These are phyloP conservation scores for Dendrobium chrysotoxum DNA, from an alignment of 106 monocot species.

Conservation along the genomic window DNA sequence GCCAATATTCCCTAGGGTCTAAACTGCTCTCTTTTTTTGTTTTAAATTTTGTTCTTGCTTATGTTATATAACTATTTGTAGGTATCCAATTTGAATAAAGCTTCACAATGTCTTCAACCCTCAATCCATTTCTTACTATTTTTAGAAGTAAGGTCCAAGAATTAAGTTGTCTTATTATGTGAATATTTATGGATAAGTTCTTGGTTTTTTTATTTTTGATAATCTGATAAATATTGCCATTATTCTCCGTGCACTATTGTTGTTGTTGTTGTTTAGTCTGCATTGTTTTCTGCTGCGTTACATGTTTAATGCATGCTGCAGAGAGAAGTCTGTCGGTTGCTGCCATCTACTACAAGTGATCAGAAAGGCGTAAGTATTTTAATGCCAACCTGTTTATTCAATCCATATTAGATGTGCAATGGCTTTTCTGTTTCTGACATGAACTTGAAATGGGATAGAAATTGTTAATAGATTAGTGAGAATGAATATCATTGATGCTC, in stretches of 20 bases:
- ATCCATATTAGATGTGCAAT: neutral
- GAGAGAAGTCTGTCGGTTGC: conserved; percentile 87
- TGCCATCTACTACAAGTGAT: conserved; percentile 59
- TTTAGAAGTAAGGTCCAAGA: neutral
- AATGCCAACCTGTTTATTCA: neutral
- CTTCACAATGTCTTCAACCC: neutral
- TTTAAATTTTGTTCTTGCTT: neutral
- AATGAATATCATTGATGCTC: neutral
- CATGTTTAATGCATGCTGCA: conserved; percentile 24
- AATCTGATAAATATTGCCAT: neutral
- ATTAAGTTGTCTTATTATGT: neutral
- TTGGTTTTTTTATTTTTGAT: neutral
- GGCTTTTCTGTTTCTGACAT: neutral
- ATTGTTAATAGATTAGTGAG: conserved; percentile 1
- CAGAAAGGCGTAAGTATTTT: conserved; percentile 76
- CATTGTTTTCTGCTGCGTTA: conserved; percentile 3
- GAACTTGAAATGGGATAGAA: neutral
- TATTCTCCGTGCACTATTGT: neutral
- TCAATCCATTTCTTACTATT: neutral
- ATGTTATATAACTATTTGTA: neutral
- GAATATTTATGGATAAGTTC: neutral
- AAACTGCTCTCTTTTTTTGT: neutral
- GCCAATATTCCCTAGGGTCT: neutral
- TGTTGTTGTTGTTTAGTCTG: neutral
- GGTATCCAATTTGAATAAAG: neutral